phyloP scores from a whole-genome alignment of 2,329 filamentous ascomycete species.

The Arthrobotrys iridis region DNA sequence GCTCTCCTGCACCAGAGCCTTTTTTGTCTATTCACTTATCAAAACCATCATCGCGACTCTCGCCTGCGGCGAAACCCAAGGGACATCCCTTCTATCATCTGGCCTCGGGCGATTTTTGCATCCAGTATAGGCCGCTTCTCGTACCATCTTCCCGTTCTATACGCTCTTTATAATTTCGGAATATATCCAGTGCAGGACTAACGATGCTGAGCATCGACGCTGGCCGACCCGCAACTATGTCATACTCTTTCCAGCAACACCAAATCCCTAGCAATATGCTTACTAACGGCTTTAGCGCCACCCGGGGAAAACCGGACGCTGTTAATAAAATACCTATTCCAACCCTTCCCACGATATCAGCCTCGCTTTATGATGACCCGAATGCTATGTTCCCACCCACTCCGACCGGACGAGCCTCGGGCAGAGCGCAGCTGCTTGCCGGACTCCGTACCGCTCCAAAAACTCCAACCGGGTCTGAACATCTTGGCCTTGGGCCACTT shows the following conservation, averaged over 20 bases:
- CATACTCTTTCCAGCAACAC: slow-evolving; percentile 38
- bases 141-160: neutral
- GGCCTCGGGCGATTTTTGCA: neutral
- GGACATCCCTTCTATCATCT: neutral
- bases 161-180: neutral
- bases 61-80: neutral
- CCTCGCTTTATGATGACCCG: slow-evolving; percentile 43
- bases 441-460: slow-evolving; percentile 94
- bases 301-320: slow-evolving; percentile 26
- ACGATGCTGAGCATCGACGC: slow-evolving; percentile 54
- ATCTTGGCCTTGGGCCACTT: slow-evolving; percentile 65
- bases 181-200: slow-evolving; percentile 30
- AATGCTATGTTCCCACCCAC: slow-evolving; percentile 7
- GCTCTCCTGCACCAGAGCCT: neutral
- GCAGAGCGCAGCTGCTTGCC: slow-evolving; percentile 87
- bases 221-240: slow-evolving; percentile 46
- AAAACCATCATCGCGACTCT: neutral
- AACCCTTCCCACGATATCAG: slow-evolving; percentile 40
- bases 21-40: neutral
- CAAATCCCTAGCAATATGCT: slow-evolving; percentile 29
- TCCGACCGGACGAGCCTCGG: slow-evolving; percentile 10
- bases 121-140: neutral
- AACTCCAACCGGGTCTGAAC: slow-evolving; percentile 67
- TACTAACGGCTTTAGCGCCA: slow-evolving; percentile 25
- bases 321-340: slow-evolving; percentile 29